These are phyloP conservation scores for Eucalyptus regnans DNA, from an alignment of 345 rosid species.

Conservation along the genomic window DNA sequence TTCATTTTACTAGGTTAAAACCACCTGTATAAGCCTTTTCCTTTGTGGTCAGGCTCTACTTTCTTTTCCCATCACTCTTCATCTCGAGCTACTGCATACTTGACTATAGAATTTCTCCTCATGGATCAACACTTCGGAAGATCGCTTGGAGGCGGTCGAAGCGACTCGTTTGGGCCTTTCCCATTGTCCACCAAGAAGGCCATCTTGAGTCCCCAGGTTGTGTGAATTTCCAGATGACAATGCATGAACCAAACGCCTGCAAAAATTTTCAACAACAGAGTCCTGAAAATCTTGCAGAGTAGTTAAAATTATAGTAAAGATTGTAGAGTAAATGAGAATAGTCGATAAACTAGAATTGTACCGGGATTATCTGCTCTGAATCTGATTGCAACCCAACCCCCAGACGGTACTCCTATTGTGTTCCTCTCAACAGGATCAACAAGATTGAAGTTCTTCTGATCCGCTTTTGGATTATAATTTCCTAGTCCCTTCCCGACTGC, in stretches of 20 bases:
- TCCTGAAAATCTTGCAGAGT: not conserved
- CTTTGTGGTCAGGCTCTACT: not conserved
- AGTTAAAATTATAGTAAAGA: not conserved
- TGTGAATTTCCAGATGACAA: slow-evolving; percentile 94
- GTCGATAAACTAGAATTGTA: not conserved
- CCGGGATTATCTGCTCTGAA: slow-evolving; percentile 94
- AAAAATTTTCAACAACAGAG: not conserved
- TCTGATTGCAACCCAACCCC: slow-evolving; percentile 90
- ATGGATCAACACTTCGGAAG: slow-evolving; percentile 60
- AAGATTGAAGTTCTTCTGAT: slow-evolving; percentile 61
- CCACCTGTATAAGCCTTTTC: not conserved
- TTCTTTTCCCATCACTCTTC: not conserved
- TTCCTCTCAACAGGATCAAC: slow-evolving; percentile 94
- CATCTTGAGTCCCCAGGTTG: slow-evolving; percentile 99
- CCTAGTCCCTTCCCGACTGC: slow-evolving; percentile 70
- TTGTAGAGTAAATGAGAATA: not conserved
- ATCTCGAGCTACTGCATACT: not conserved
- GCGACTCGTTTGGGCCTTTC: slow-evolving; percentile 73
- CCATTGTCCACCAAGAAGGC: slow-evolving; percentile 95
- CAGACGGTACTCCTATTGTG: slow-evolving; percentile 84
- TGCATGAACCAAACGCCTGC: slow-evolving; percentile 98
- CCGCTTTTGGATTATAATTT: slow-evolving; percentile 51
- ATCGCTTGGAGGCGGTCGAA: slow-evolving; percentile 86
- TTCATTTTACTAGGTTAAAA: not conserved
- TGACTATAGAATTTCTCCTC: not conserved